Base-by-base conservation (phyloP, 345 rosid genomes). In the Xanthoceras sorbifolium region DNA sequence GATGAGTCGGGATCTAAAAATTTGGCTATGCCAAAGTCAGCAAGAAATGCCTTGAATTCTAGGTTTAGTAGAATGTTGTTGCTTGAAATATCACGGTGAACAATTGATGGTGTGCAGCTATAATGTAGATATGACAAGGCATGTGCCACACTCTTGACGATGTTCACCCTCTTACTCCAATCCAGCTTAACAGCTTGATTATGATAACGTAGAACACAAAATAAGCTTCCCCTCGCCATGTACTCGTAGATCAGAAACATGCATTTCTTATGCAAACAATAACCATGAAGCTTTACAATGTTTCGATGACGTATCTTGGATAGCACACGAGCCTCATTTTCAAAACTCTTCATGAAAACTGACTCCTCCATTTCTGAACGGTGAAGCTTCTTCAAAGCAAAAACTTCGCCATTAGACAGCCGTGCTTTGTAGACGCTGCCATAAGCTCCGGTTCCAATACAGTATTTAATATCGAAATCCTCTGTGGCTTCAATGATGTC, bases 71-170 rank as follows among this genome's bases (percentile, higher is more conserved):
- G 69, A 7, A 38, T 38, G 52, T 66, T 66, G 50, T 36, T 66
- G 50, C 69, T 66, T 22, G 69, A 66, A 6, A 66, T 22, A 28
- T 66, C 69, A 10, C 69, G 69, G 17, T 66, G 69, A 66, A 66
- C 69, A 22, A 66, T 66, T 22, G 69, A n/a, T 38, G 69, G 20
- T 38, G 20, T 38, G 26, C 52, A 38, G 3, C 12, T 23, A 66
- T 66, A 50, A 66, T 66, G 69, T 8, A 38, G 10, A 46, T 66
- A 66, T 3, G 26, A 36, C 50, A 66, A 66, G 18, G 50, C 69
- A 66, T 66, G 29, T 9, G 69, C 69, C 26, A 66, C 48, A 38
- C 8, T 18, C 48, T 38, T 66, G 3, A 66, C 5, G 38, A 66
- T 38, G 29, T 22, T 66, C 0, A 66, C 50, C 17, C 69, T 66